Conservation (phyloP, 2,329 filamentous ascomycete genomes). For the Chrysosporium keratinophilum region DNA sequence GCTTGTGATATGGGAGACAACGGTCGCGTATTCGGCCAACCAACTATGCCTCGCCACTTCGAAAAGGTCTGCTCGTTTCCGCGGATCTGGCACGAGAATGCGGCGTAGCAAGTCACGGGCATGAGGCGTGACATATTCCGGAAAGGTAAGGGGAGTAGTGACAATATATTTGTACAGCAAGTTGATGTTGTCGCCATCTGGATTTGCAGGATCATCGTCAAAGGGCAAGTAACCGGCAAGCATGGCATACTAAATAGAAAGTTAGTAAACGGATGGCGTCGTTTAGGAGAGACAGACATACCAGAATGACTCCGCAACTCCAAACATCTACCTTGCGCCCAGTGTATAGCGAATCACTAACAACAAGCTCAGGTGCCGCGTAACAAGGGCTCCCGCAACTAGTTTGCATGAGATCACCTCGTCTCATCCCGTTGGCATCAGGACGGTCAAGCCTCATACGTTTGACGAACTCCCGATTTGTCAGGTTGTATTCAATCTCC, state of each 20-base stretch:
- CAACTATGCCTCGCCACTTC: conserved; percentile 97
- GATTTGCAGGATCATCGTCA: conserved; percentile 95
- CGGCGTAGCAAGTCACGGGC: conserved; percentile 83
- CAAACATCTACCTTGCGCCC: conserved; percentile 97
- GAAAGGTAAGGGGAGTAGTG: conserved; percentile 90
- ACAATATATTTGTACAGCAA: conserved; percentile 98
- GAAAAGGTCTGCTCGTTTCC: conserved; percentile 89
- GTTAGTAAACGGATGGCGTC: conserved; percentile 9
- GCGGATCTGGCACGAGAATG: conserved; percentile 88
- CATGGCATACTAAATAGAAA: conserved; percentile 77
- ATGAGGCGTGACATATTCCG: conserved; percentile 96
- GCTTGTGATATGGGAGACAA: conserved; percentile 94
- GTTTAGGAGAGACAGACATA: conserved; percentile 41
- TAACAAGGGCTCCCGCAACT: conserved; percentile 98
- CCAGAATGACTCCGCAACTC: conserved; percentile 97
- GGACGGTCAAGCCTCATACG: conserved; percentile 72
- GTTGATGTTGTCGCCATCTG: conserved; percentile 98
- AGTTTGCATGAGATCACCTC: conserved; percentile 96
- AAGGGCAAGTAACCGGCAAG: conserved; percentile 94
- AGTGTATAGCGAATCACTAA: conserved; percentile 94
- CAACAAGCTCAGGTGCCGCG: conserved; percentile 89
- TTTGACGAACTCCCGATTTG: conserved; percentile 81
- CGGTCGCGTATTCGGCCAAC: conserved; percentile 92
- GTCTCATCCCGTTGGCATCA: conserved; percentile 62
- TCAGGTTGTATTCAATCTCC: conserved; percentile 78